Percentiles rank a stretch among this genome's conserved stretches.
These are phyloP conservation scores for Coniophora puteana DNA, from an alignment of 1,284 basidiomycete genomes.

Conservation along the genomic window DNA sequence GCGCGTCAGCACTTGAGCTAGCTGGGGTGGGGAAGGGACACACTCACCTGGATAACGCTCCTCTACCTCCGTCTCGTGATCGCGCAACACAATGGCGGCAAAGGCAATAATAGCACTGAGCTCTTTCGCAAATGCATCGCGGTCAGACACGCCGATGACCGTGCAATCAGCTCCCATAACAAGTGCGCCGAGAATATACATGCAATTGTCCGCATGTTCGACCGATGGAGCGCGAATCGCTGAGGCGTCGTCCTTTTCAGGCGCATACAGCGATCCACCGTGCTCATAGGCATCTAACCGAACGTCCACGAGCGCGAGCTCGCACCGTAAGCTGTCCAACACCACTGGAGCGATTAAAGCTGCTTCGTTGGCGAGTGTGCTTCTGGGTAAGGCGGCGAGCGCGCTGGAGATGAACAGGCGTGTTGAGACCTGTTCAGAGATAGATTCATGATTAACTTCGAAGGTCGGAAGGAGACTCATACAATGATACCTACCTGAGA, in stretches of 20 bases:
- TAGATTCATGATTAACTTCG: too few species aligned
- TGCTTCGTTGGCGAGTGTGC: too few species aligned
- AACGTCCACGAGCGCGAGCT: constrained; percentile 34
- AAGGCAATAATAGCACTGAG: constrained; percentile 46
- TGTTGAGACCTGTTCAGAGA: constrained; percentile 55
- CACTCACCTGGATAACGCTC: too few species aligned
- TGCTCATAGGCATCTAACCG: constrained; percentile 38
- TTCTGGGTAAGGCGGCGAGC: constrained; percentile 35
- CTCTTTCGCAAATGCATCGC: constrained; percentile 39
- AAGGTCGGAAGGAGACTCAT: too few species aligned
- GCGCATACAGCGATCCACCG: constrained; percentile 38
- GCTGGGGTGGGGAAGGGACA: too few species aligned
- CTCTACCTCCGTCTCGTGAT: too few species aligned
- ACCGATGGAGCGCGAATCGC: too few species aligned
- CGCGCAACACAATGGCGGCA: constrained; percentile 29
- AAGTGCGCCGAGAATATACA: constrained; percentile 59
- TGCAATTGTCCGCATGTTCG: constrained; percentile 48
- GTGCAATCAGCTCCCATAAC: too few species aligned
- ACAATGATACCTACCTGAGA: too few species aligned
- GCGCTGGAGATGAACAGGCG: constrained; percentile 49
- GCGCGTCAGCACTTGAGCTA: too few species aligned
- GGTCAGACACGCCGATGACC: constrained; percentile 14
- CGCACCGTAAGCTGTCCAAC: constrained; percentile 34
- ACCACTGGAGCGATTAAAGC: constrained; percentile 24
- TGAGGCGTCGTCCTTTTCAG: too few species aligned